These are phyloP conservation scores for Solanum acaule DNA, from an alignment of 257 asterid genomes.

Conservation along the genomic window DNA sequence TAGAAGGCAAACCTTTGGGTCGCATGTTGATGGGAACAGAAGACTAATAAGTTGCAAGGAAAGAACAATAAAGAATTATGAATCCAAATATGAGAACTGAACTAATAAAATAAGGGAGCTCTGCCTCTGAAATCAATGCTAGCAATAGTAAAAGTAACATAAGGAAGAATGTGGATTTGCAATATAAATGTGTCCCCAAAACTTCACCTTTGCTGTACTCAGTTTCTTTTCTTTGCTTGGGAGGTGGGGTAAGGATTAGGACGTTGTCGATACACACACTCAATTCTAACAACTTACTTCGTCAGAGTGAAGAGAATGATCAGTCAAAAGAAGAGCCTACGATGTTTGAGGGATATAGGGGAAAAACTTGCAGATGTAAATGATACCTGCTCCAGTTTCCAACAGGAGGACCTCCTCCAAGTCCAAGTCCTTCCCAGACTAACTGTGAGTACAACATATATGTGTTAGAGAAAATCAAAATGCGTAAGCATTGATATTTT, in stretches of 20 bases:
- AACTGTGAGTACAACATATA: slow-evolving; percentile 31
- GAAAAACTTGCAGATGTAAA: background rate
- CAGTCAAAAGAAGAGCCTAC: background rate
- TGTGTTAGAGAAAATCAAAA: background rate
- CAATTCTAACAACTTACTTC: background rate
- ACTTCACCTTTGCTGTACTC: background rate
- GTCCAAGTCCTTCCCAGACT: slow-evolving; percentile 96
- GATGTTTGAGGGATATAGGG: background rate
- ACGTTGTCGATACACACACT: background rate
- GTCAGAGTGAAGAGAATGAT: background rate
- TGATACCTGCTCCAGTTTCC: slow-evolving; percentile 83
- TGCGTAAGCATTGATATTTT: background rate
- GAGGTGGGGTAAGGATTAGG: background rate
- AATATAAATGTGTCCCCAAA: background rate
- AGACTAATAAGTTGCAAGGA: background rate
- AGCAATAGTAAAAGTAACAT: background rate
- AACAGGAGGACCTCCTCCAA: slow-evolving; percentile 49
- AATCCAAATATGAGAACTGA: background rate
- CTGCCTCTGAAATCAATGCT: background rate
- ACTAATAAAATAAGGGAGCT: background rate
- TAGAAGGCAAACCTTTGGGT: background rate
- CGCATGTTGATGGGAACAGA: background rate
- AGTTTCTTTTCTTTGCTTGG: background rate
- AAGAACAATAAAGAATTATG: background rate
- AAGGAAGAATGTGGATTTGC: background rate